Evolutionary conservation across 306 rosid genomes (phyloP), one percentile per base, ranked within the genome.

Genomic region (Castanea mollissima): DNA sequence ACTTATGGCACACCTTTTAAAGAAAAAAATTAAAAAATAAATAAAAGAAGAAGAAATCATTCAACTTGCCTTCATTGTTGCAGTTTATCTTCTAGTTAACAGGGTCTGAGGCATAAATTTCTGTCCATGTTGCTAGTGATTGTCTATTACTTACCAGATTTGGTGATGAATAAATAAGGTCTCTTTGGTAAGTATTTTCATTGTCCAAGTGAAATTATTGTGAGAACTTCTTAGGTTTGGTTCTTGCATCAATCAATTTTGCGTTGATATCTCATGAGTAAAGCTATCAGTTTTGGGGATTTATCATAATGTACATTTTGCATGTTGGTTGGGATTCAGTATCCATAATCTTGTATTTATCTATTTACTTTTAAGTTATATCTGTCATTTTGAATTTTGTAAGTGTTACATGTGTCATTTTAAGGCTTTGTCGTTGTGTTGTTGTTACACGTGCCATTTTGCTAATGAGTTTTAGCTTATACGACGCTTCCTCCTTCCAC

Each of bases 261-360:
- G 21, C 74, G 69, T 73, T 63, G 71, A n/a, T 74, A 70, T 62
- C 63, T 78, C 74, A 74, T 58, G 60, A 69, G 70, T 76, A 74
- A 74, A 68, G 25, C 51, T 34, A 12, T 67, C 49, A 67, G 44
- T 34, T 29, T 34, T 67, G 51, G 71, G 8, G 49, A 32, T 34
- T 34, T 32, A 65, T 27, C 20, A 16, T 32, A 6, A 65, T 65
- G 23, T 27, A 15, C 21, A 25, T 69, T 11, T 75, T 70, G 56
- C 15, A 32, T 70, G 5, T 52, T 5, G 19, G 5, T 52, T 5
- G 19, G 60, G 69, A 72, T 41, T 35, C 31, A 55, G 35, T 0
- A 12, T 59, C 11, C 25, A 7, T 19, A 18, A 19, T 35, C 71
- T 67, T 20, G n/a, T 16, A 16, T 6, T 29, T 31, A 29, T 23